Base-by-base conservation (phyloP, 129 eudicot genomes). In the Centaurea solstitialis region DNA sequence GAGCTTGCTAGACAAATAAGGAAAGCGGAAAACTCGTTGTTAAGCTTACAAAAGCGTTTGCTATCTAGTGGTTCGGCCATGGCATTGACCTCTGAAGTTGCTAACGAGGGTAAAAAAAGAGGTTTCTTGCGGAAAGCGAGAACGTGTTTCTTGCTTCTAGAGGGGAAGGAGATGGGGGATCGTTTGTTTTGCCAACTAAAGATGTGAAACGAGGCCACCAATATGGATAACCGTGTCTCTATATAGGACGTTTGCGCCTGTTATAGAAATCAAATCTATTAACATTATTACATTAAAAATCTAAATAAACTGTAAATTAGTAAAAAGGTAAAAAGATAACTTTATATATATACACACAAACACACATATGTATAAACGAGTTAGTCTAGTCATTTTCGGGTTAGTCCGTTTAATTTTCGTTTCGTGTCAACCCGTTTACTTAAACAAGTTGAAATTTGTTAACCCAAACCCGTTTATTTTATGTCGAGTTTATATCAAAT, bases 1-100 rank as follows among this genome's bases (percentile, higher is more conserved):
- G 97, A 92, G 89, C 93, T 92, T 6, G 94, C 92, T 8, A 91
- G 94, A 79, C 99, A 95, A 79, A 89, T 92, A 71, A 92, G 99
- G 79, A 95, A 92, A 84, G 99, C 99, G 0, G 99, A 95, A 70
- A 89, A 93, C 76, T 92, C 99, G 33, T 86, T 95, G 80, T 82
- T 92, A 87, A 92, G 77, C 67, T 80, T 95, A 81, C 97, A 91
- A 33, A 94, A 92, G 80, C 83, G 97, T 28, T 74, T 92, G 85
- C 67, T 92, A 80, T 82, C 88, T 65, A 85, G 81, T 67, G 89
- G 88, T 53, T 75, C 86, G 0, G 84, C 87, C 26, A 79, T 80
- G 74, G 76, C 97, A 45, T 85, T 91, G n/a, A 79, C 90, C 18
- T 85, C 86, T 4, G 79, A 86, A 18, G 82, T 40, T 43, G 80